Evolutionary conservation across 345 rosid genomes (phyloP).

Genomic region (Arabidopsis arenosa): DNA sequence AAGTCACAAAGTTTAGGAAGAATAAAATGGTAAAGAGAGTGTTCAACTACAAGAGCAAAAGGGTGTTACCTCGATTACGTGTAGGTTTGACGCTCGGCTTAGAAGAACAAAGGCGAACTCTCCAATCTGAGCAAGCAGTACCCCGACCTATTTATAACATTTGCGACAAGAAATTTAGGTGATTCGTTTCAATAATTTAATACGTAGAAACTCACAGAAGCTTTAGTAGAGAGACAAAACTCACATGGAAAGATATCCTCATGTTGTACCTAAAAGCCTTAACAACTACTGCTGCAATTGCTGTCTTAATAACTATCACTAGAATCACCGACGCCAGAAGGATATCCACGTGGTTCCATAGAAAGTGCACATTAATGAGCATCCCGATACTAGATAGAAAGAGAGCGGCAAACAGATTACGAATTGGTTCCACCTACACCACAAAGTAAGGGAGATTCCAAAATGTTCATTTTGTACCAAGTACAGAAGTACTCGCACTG

Average conservation of each 20-base stretch:
- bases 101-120: constrained; percentile 97
- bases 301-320: constrained; percentile 88
- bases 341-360: constrained; percentile 99
- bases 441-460: constrained; percentile 21
- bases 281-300: constrained; percentile 66
- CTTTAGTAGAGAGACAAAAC: constrained; percentile 42
- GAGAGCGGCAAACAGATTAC: constrained; percentile 95
- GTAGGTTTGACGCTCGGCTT: constrained; percentile 94
- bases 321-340: constrained; percentile 93
- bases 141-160: constrained; percentile 66
- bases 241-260: constrained; percentile 88
- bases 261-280: constrained; percentile 85
- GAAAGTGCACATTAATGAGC: constrained; percentile 95
- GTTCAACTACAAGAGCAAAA: constrained; percentile 7
- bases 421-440: constrained; percentile 94
- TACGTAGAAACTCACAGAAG: constrained; percentile 13
- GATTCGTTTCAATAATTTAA: not conserved
- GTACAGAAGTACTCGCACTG: not conserved
- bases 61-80: constrained; percentile 76
- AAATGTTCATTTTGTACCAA: constrained; percentile 8
- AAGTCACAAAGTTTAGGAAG: not conserved
- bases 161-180: not conserved
- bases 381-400: constrained; percentile 97
- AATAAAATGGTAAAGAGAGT: not conserved
- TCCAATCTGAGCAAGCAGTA: constrained; percentile 96